A percentile compares a stretch with the other conserved stretches of the same genome.
Conservation (phyloP, 495 filamentous ascomycete species). For the Lentithecium fluviatile region DNA sequence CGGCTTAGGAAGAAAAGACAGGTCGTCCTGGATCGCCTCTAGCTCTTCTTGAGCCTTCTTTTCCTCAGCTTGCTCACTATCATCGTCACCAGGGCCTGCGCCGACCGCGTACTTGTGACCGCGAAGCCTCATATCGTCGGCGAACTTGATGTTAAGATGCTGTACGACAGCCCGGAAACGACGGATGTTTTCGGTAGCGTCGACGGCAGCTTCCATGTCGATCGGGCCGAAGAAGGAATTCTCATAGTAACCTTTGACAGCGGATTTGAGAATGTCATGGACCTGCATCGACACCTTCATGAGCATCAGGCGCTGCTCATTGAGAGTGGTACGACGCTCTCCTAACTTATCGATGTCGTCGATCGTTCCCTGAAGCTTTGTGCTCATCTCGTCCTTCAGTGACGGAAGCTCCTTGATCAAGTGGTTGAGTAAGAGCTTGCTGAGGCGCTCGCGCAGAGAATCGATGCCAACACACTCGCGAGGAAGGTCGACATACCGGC, state of each 20-base stretch:
- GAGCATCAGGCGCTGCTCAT: conserved; percentile 31
- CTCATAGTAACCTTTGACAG: conserved; percentile 35
- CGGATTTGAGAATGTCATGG: conserved; percentile 27
- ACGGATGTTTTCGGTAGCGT: conserved; percentile 22
- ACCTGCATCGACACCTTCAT: conserved; percentile 15
- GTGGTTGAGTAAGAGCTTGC: conserved; percentile 36
- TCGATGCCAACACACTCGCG: conserved; percentile 35
- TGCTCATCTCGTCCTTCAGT: conserved; percentile 29
- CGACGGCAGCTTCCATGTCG: conserved; percentile 19
- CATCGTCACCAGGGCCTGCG: no score
- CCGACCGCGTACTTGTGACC: conserved; percentile 36
- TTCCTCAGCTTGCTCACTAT: not conserved
- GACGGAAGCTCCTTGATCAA: conserved; percentile 38
- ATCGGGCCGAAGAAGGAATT: conserved; percentile 20
- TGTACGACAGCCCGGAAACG: conserved; percentile 39
- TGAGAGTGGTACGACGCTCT: conserved; percentile 16
- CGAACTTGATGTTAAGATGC: conserved; percentile 36
- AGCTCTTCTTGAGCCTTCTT: no score
- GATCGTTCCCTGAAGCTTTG: conserved; percentile 23
- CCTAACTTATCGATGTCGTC: conserved; percentile 19
- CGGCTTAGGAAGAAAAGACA: no score
- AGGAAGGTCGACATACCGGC: conserved; percentile 34
- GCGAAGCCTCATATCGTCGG: conserved; percentile 18
- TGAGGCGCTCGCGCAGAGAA: conserved; percentile 37
- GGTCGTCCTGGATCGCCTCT: no score